Conservation (phyloP, 2,329 filamentous ascomycete genomes). For the Biscogniauxia sp. region DNA sequence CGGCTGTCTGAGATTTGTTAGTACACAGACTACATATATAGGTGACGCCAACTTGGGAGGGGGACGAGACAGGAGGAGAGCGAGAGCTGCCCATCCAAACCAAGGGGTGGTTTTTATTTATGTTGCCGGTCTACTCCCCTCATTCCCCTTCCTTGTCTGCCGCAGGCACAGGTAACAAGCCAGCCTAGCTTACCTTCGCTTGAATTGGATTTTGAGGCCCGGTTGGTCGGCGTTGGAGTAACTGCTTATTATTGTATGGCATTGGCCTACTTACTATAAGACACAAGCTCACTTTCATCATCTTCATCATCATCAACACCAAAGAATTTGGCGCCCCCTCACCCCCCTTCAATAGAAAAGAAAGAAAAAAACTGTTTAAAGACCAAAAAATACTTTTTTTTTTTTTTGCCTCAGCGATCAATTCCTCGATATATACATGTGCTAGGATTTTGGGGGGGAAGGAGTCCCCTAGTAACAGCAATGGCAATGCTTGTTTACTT, state of each 20-base stretch:
- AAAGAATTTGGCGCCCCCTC: conserved; percentile 19
- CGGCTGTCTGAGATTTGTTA: conserved; percentile 5
- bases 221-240: conserved; percentile 25
- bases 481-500: too few relatives aligned
- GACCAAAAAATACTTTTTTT: too few relatives aligned
- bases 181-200: conserved; percentile 14
- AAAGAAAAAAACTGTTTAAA: conserved; percentile 14
- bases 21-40: conserved; percentile 18
- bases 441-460: neutral
- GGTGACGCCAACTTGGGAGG: conserved; percentile 12
- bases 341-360: conserved; percentile 12
- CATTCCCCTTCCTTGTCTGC: conserved; percentile 6
- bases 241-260: conserved; percentile 26
- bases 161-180: conserved; percentile 2
- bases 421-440: neutral
- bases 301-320: neutral
- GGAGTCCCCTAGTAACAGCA: too few relatives aligned
- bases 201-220: conserved; percentile 15
- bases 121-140: too few relatives aligned
- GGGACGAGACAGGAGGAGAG: neutral
- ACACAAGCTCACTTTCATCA: conserved; percentile 20
- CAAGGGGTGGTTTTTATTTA: too few relatives aligned
- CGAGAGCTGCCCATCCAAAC: neutral
- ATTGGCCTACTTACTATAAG: conserved; percentile 11
- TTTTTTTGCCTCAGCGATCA: neutral